A percentile compares a stretch with the other conserved stretches of the same genome.
These are phyloP conservation scores for Rugonectria rugulosa DNA, from an alignment of 2,329 filamentous ascomycete genomes.

Conservation along the genomic window DNA sequence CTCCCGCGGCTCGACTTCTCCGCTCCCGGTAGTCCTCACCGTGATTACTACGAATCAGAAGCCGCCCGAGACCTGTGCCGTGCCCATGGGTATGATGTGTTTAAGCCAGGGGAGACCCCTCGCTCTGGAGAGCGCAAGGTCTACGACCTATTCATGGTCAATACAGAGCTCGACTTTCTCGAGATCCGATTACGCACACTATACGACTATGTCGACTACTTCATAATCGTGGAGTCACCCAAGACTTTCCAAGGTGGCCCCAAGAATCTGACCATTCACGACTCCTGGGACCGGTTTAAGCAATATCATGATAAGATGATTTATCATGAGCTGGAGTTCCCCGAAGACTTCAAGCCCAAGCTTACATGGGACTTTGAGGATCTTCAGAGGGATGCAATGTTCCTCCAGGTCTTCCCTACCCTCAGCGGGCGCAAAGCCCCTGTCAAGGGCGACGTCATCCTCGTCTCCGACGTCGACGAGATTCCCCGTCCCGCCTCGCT, in stretches of 20 bases:
- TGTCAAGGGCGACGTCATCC: slow-evolving; percentile 59
- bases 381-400: slow-evolving; percentile 63
- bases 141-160: slow-evolving; percentile 67
- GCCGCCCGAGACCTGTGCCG: slow-evolving; percentile 41
- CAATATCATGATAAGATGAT: slow-evolving; percentile 68
- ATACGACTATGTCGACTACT: slow-evolving; percentile 68
- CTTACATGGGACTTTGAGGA: slow-evolving; percentile 60
- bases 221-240: slow-evolving; percentile 67
- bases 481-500: slow-evolving; percentile 61
- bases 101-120: slow-evolving; percentile 31
- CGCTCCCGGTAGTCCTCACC: slow-evolving; percentile 16
- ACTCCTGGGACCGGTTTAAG: slow-evolving; percentile 60
- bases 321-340: slow-evolving; percentile 61
- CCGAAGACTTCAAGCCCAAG: slow-evolving; percentile 47
- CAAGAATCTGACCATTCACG: slow-evolving; percentile 62
- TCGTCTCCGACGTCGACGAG: slow-evolving; percentile 69
- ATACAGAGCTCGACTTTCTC: slow-evolving; percentile 70
- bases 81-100: slow-evolving; percentile 44
- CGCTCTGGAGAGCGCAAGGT: slow-evolving; percentile 41
- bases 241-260: slow-evolving; percentile 64
- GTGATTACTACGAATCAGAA: slow-evolving; percentile 41
- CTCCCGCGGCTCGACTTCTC: slow-evolving; percentile 40
- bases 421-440: slow-evolving; percentile 53
- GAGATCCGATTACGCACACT: slow-evolving; percentile 69
- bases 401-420: slow-evolving; percentile 61